Percentiles rank a stretch among this genome's conserved stretches.
Evolutionary conservation across 2,329 filamentous ascomycete genomes (phyloP).

Genomic region (Ophiostoma himal-ulmi): DNA sequence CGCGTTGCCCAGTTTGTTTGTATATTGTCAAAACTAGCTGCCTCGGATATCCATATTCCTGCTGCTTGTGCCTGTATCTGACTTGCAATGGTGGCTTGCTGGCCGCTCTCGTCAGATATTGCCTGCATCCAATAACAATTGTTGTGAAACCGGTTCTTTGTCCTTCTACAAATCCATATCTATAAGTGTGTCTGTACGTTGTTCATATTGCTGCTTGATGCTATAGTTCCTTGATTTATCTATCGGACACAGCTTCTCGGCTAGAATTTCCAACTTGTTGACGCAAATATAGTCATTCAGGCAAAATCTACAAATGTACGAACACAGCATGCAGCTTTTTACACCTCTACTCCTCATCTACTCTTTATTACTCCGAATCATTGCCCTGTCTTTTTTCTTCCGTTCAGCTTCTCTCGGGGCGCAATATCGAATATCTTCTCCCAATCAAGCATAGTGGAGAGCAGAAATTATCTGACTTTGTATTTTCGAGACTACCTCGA

Average conservation of each 20-base stretch:
- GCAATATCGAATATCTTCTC: slow-evolving; percentile 10
- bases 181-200: no score
- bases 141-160: background rate
- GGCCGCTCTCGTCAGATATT: background rate
- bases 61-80: background rate
- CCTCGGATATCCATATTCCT: background rate
- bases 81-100: background rate
- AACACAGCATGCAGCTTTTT: background rate
- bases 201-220: background rate
- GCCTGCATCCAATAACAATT: background rate
- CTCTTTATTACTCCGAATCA: background rate
- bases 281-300: background rate
- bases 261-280: background rate
- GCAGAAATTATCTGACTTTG: background rate
- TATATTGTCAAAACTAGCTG: background rate
- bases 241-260: background rate
- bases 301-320: background rate
- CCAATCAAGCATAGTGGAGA: slow-evolving; percentile 2
- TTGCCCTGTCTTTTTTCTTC: background rate
- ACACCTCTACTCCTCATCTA: background rate
- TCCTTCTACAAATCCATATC: background rate
- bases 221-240: background rate
- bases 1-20: background rate
- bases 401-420: background rate
- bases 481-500: background rate